Base-by-base conservation (phyloP, 768 basidiomycete genomes). In the Fistulinella prunicolor region DNA sequence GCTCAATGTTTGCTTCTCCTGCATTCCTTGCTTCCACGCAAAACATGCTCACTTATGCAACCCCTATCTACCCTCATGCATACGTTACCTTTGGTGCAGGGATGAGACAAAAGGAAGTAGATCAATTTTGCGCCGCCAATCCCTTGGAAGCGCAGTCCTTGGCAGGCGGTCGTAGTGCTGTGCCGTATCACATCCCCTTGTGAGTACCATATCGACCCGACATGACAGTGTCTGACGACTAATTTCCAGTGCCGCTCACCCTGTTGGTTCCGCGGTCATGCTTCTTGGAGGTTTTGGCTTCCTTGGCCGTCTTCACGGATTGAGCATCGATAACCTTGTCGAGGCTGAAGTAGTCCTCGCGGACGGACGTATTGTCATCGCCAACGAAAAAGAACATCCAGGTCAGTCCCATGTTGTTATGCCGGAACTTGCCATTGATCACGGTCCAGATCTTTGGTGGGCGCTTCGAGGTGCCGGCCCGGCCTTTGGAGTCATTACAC, bases 321-420 rank as follows among this genome's bases (percentile, higher is more conserved):
- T 96, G 46, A 93, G 89, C 49, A 80, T 93, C 61, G 94, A 97
- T 64, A 90, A 88, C 61, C 70, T 95, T 21, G 86, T 94, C 6
- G 93, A 96, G 60, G 86, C 88, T 0, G 94, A 97, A 67, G 84
- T 94, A 69, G 94, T 96, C 2, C 75, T 94, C 16, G 87, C 92
- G 4, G 91, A 95, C 66, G 94, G 94, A 5, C 72, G 81, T n/a
- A 86, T 96, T 38, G 77, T 92, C 19, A 76, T 85, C 50, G 80
- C 85, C 6, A 90, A 77, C 54, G 83, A 93, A 59, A 74, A 77
- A 5, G 83, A 85, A 34, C 70, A 89, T 61, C 75, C 86, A 45
- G 87, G 88, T 82, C 61, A 47, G 70, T 67, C 9, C 42, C 39
- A 17, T 28, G n/a, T 13, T 20, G 13, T 38, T 4, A 17, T 30